Percentiles rank a stretch among this genome's conserved stretches.
phyloP scores from a whole-genome alignment of 306 rosid genomes.

The Nissolia schottii region DNA sequence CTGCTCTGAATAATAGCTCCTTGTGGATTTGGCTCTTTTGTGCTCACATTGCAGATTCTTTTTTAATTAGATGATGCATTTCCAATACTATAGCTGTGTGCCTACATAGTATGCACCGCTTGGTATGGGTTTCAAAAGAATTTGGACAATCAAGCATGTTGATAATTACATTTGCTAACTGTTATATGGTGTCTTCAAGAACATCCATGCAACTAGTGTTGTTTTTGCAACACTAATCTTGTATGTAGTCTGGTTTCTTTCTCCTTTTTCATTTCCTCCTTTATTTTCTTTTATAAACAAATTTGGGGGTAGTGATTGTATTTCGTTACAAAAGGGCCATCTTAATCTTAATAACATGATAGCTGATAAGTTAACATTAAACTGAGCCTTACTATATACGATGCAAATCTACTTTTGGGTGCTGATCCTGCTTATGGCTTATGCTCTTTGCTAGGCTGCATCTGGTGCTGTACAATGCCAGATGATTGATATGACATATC shows the following conservation, averaged over 20 bases:
- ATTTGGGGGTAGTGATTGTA: background rate
- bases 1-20: background rate
- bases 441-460: constrained; percentile 61
- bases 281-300: background rate
- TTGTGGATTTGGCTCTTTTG: background rate
- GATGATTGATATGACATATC: constrained; percentile 90
- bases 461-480: constrained; percentile 99
- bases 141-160: background rate
- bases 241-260: background rate
- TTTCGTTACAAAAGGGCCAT: background rate
- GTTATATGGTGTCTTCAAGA: background rate
- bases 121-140: background rate
- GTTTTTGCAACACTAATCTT: background rate
- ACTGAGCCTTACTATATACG: background rate
- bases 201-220: background rate
- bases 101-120: background rate
- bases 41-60: background rate
- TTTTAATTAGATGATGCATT: background rate
- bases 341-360: background rate
- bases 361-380: background rate
- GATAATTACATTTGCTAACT: background rate
- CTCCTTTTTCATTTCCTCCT: background rate
- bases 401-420: constrained; percentile 1
- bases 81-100: background rate
- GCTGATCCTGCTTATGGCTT: background rate